Evolutionary conservation across 1,284 basidiomycete species (phyloP).

Genomic region (Amylostereum areolatum): DNA sequence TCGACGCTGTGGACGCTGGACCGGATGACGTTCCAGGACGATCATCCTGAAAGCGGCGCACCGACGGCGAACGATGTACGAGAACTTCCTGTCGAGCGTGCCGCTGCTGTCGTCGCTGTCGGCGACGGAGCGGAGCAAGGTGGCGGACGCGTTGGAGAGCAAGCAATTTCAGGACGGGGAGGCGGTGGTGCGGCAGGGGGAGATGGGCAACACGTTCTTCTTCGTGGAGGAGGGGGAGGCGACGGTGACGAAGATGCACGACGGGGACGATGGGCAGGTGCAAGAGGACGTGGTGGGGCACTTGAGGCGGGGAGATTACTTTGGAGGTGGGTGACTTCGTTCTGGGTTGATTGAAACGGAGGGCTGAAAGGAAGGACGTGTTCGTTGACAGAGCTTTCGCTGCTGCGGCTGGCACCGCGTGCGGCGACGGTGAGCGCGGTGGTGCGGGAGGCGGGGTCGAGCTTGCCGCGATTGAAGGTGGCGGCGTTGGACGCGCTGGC

Average conservation of each 20-base stretch:
- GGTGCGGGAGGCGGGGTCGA: constrained; percentile 39
- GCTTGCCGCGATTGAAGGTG: constrained; percentile 74
- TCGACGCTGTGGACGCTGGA: constrained; percentile 95
- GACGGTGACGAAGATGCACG: constrained; percentile 74
- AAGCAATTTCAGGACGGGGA: constrained; percentile 80
- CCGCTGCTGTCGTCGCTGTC: constrained; percentile 83
- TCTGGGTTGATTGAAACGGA: too few species aligned
- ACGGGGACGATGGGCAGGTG: constrained; percentile 51
- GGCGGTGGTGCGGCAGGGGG: constrained; percentile 86
- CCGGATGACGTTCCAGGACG: constrained; percentile 96
- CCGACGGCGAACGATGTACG: constrained; percentile 89
- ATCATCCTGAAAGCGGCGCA: constrained; percentile 90
- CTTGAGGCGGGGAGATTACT: constrained; percentile 91
- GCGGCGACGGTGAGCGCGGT: constrained; percentile 91
- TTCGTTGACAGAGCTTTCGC: constrained; percentile 59
- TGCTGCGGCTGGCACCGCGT: constrained; percentile 82
- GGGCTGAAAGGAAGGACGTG: not conserved
- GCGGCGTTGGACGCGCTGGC: constrained; percentile 91
- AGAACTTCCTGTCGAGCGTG: constrained; percentile 91
- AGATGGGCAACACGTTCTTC: constrained; percentile 96
- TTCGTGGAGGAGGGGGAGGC: constrained; percentile 94
- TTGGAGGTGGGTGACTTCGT: constrained; percentile 70
- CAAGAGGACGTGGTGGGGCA: constrained; percentile 69
- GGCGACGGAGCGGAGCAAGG: constrained; percentile 88
- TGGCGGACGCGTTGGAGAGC: constrained; percentile 92